Conservation (phyloP, 2,329 filamentous ascomycete species). For the Talaromyces marneffei region DNA sequence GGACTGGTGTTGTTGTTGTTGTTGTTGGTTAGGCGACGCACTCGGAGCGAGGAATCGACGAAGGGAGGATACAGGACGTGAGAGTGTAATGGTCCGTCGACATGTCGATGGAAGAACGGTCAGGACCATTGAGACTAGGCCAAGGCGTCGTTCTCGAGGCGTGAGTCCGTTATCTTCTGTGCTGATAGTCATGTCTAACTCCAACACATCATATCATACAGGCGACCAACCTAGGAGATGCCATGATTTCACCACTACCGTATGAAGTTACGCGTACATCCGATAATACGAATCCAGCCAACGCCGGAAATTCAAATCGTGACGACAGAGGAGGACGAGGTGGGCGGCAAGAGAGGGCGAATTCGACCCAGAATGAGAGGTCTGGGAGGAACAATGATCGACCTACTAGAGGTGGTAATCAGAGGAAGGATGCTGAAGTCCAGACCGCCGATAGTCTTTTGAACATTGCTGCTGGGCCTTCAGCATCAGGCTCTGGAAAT, state of each 20-base stretch:
- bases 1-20: neutral
- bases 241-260: neutral
- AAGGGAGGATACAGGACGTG: neutral
- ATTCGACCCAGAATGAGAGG: neutral
- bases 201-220: neutral
- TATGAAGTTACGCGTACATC: neutral
- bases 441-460: slow-evolving; percentile 1
- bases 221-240: neutral
- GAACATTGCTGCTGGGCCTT: neutral
- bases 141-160: neutral
- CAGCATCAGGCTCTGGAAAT: neutral
- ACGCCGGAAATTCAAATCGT: neutral
- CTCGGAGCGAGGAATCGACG: neutral
- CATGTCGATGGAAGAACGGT: neutral
- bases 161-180: neutral
- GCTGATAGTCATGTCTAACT: neutral
- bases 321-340: neutral
- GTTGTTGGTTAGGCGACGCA: too few species aligned
- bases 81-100: neutral
- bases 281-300: neutral
- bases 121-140: slow-evolving; percentile 14
- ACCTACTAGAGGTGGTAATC: neutral
- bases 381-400: neutral
- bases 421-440: neutral
- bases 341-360: neutral